Base-by-base conservation (phyloP, 2,329 filamentous ascomycete genomes). In the Beauveria caledonica region DNA sequence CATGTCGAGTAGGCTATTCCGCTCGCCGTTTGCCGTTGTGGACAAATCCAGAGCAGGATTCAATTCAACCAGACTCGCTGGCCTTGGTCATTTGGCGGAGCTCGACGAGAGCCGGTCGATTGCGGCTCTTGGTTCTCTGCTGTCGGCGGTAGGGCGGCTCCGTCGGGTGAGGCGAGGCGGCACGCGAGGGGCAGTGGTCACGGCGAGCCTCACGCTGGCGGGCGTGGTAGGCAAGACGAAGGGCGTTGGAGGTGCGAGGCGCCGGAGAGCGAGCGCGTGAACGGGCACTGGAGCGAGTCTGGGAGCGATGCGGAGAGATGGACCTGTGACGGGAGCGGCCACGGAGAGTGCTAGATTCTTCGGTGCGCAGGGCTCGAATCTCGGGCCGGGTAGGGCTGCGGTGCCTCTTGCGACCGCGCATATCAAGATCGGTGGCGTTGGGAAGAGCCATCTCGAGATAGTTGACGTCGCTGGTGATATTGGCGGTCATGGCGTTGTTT, bases 141-240 rank as follows among this genome's bases (percentile, higher is more conserved):
- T 72, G 71, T 51, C 73, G 72, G 23, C 72, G 69, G 46, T 68
- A 65, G 17, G 65, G 67, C 63, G 65, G 67, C 63, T 71, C 68
- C n/a, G 68, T 70, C 19, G 58, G 49, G 27, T 70, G 65, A 3
- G 73, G 72, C 6, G 74, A 74, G 1, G 70, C 64, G 19, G 71
- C 71, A 21, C 75, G 69, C 13, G 75, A 77, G 11, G 75, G 75
- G 61, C 75, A 77, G 63, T 78, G 77, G 64, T 77, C 77, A 21
- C 78, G 75, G 45, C 76, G 74, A 39, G 70, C 70, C 33, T 73
- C 71, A 5, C 75, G 69, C 15, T 78, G 71, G 13, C 75, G 69
- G 45, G 74, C 73, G 60, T 74, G 72, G 17, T 78, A 51, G 19
- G 59, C 71, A 19, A 78, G 66, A 36, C 75, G 72, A 40, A 74